Base-by-base conservation (phyloP, 495 filamentous ascomycete species). In the Staphylotrichum tortipilum region DNA sequence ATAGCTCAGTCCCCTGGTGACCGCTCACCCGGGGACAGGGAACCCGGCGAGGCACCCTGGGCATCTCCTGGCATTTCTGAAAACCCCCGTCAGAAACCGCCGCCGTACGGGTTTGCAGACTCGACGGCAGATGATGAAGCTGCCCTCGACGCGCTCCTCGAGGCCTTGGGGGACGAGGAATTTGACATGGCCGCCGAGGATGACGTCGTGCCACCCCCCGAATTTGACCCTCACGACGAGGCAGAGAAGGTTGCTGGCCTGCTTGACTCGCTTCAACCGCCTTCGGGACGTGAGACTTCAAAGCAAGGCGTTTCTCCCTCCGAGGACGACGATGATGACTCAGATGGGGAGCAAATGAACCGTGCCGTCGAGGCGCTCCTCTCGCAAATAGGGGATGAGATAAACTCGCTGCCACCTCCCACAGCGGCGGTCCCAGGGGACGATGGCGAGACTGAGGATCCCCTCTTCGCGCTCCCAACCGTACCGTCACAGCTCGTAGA, bases 271-370 rank as follows among this genome's bases (percentile, higher is more conserved):
- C 42, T 50, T 21, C 28, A 41, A 26, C 48, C 35, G 29, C 21
- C n/a, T 3, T 10, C 45, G 15, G 21, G 6, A 7, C 15, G 6
- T 9, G 23, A 44, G 9, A 21, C 17, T 9, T 6, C 36, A 14
- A 46, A 29, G 9, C 12, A 28, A 9, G 37, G 28, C 4, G 19
- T 17, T 12, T 12, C 26, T 4, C 19, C 40, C 5, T 1, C 44
- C 5, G 36, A 18, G 2, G 51, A 57, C 12, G 49, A 55, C 19
- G 58, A 66, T 49, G 59, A 67, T 51, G 57, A 71, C 43, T 76
- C 72, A 0, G 71, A 74, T 9, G 65, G 66, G 6, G 69, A 74
- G 28, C 43, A 55, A 0, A 71, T 70, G 66, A 54, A 52, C 14
- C 40, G 45, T 8, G 59, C 67, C 30, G 59, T 65, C 8, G 64